These are phyloP conservation scores for Metschnikowia corniflorae DNA, from an alignment of 805 yeast genomes.

Conservation along the genomic window DNA sequence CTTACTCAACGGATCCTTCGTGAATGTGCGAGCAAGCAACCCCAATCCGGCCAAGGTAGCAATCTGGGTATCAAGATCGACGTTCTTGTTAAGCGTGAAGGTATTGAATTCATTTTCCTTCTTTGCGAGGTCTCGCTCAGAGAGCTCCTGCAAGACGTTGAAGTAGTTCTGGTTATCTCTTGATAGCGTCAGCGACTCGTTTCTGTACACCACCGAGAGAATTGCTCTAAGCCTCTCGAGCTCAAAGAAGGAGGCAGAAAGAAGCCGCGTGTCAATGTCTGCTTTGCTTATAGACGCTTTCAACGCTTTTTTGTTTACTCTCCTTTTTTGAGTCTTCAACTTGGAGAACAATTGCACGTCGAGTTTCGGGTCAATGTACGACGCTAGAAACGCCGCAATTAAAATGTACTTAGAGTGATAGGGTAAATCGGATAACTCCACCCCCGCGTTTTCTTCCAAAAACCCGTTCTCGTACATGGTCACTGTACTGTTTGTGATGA, in stretches of 20 bases:
- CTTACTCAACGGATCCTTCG: constrained; percentile 57
- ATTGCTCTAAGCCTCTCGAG: constrained; percentile 80
- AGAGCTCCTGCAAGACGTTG: constrained; percentile 27
- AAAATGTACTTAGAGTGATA: constrained; percentile 64
- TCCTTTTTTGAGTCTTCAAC: constrained; percentile 28
- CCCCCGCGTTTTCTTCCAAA: constrained; percentile 17
- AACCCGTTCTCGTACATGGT: constrained; percentile 23
- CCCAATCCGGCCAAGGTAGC: constrained; percentile 59
- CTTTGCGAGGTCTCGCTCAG: constrained; percentile 31
- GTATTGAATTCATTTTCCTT: constrained; percentile 33
- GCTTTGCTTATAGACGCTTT: not conserved
- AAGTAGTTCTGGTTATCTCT: constrained; percentile 21
- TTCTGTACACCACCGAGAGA: constrained; percentile 61
- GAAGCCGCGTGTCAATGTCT: constrained; percentile 51
- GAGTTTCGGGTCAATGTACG: constrained; percentile 64
- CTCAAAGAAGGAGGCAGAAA: constrained; percentile 72
- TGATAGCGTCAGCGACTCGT: constrained; percentile 30
- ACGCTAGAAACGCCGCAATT: constrained; percentile 79
- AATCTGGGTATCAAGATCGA: constrained; percentile 52
- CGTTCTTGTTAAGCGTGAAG: constrained; percentile 38
- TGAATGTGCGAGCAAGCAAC: constrained; percentile 41
- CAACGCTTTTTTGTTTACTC: constrained; percentile 7
- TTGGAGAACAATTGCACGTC: constrained; percentile 72
- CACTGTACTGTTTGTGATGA: constrained; percentile 30
- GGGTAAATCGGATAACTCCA: constrained; percentile 45